These are phyloP conservation scores for Septoria petroselini DNA, from an alignment of 2,329 filamentous ascomycete genomes.

Conservation along the genomic window DNA sequence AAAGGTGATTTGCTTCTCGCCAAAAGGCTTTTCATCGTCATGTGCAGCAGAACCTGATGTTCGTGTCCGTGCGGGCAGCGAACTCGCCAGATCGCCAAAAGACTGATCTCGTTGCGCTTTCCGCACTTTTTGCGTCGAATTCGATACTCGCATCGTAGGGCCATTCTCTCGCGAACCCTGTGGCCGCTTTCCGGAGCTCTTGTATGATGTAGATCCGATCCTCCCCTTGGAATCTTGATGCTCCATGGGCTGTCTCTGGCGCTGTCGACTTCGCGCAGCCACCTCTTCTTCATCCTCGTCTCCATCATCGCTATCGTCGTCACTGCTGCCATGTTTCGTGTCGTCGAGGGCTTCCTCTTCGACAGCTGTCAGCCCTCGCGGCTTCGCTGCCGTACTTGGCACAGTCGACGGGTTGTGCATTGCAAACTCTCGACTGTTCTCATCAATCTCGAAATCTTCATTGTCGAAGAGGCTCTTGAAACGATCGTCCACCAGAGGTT, in stretches of 20 bases:
- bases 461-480: conserved; percentile 89
- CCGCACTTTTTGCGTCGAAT: conserved; percentile 42
- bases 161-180: conserved; percentile 35
- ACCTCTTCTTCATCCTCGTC: conserved; percentile 15
- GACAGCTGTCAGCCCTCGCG: conserved; percentile 55
- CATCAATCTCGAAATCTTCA: conserved; percentile 88
- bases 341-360: conserved; percentile 58
- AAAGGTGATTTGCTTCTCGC: conserved; percentile 68
- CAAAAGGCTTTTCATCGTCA: conserved; percentile 43
- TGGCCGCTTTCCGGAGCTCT: conserved; percentile 53
- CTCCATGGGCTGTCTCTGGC: conserved; percentile 40
- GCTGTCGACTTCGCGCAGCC: conserved; percentile 39
- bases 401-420: conserved; percentile 84
- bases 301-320: conserved; percentile 42
- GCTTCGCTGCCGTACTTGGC: conserved; percentile 37
- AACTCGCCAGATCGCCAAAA: conserved; percentile 55
- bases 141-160: conserved; percentile 58
- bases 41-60: conserved; percentile 30
- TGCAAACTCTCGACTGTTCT: conserved; percentile 80
- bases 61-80: conserved; percentile 34
- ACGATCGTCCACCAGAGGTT: conserved; percentile 70
- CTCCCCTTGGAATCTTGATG: conserved; percentile 44
- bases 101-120: conserved; percentile 51
- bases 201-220: conserved; percentile 66
- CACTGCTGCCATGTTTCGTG: conserved; percentile 30